These are phyloP conservation scores for Cladorrhinum sp. DNA, from an alignment of 2,329 filamentous ascomycete species.

Conservation along the genomic window DNA sequence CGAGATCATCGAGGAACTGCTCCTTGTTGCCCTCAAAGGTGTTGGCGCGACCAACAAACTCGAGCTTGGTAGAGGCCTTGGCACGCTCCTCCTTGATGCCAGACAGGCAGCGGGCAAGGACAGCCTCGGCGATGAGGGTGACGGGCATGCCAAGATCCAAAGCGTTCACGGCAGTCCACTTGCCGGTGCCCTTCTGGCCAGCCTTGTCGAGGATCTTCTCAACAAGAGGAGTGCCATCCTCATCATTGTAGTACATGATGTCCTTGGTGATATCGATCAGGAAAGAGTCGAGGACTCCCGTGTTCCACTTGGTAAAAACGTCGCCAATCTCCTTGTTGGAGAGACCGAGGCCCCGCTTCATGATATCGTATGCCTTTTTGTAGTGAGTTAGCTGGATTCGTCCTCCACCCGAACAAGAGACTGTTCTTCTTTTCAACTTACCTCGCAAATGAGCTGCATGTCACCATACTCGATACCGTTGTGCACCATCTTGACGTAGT, in stretches of 20 bases:
- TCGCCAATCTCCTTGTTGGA: constrained; percentile 93
- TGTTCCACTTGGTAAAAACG: constrained; percentile 95
- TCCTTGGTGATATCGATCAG: constrained; percentile 98
- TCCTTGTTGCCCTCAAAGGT: constrained; percentile 88
- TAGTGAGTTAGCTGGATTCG: constrained; percentile 10
- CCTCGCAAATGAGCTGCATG: constrained; percentile 99
- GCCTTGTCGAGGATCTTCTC: constrained; percentile 99
- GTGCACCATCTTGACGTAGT: constrained; percentile 99
- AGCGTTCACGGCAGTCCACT: constrained; percentile 99
- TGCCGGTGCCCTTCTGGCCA: constrained; percentile 98
- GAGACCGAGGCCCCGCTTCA: constrained; percentile 95
- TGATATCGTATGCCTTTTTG: constrained; percentile 90
- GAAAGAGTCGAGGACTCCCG: constrained; percentile 97
- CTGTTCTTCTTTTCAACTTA: constrained; percentile 45
- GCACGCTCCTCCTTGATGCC: constrained; percentile 90
- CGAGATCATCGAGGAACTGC: constrained; percentile 92
- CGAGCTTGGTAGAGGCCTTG: constrained; percentile 74
- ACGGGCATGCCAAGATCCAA: constrained; percentile 98
- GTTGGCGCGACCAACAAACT: constrained; percentile 68
- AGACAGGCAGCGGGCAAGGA: constrained; percentile 91
- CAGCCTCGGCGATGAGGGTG: constrained; percentile 94
- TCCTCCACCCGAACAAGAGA: not conserved
- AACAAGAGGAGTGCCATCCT: constrained; percentile 83
- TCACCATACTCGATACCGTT: constrained; percentile 99
- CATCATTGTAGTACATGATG: constrained; percentile 97